Evolutionary conservation across 116 monocot genomes (phyloP), one percentile per base, ranked within the genome.

Genomic region (Cymodocea nodosa): DNA sequence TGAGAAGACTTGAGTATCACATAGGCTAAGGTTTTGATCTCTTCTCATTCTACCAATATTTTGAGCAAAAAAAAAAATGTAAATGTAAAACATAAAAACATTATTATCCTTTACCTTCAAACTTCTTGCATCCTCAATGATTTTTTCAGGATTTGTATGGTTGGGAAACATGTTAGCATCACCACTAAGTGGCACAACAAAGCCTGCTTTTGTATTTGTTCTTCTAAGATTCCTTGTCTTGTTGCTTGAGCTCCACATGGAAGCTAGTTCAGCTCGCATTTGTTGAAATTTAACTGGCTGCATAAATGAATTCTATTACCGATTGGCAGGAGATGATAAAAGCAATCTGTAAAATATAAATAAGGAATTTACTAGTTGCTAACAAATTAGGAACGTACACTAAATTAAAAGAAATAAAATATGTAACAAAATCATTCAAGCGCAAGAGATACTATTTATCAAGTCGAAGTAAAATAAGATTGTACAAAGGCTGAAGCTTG

Each of bases 261-360:
- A 83, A 69, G 95, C 85, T 73, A 95, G 87, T 62, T 90, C 90
- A 59, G 90, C 75, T 57, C 76, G 76, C 75, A 90, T 85, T 75
- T 75, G 75, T 60, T 68, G 66, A 72, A 95, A 95, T 58, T 62
- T 79, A 51, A 74, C 61, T 63, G 95, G 95, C 95, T 95, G 79
- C 73, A 79, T 34, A 61, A 48, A 64, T 10, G 44, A 44, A 44
- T 10, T 44, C 12, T 57, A 55, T 24, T 15, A 57, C 15, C 14
- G 4, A 19, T 57, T 57, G 24, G 12, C 7, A 62, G 37, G 7
- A 61, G 7, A 61, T 30, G 8, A 14, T 40, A 34, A 18, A 18
- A 34, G 25, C 18, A 37, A 37, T 10, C 12, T 44, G 44, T 44
- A 44, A 44, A 10, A 12, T 10, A 44, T 44, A 44, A 44, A 44